Conservation (phyloP, 371 early-diverging fungal genomes). For the Choanephora cucurbitarum region DNA sequence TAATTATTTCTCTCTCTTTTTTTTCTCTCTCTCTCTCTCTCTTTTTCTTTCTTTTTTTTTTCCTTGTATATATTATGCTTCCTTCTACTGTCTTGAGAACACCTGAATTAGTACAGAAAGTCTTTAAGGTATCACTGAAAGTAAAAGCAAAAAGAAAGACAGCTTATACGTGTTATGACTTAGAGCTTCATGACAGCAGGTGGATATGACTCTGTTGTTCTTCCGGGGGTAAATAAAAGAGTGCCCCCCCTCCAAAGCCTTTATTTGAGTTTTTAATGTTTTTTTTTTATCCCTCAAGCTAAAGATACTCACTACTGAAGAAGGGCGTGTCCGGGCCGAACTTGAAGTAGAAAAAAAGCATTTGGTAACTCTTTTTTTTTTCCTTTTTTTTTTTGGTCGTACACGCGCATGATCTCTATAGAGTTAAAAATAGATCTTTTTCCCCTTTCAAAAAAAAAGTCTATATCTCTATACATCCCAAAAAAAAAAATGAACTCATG, state of each 20-base stretch:
- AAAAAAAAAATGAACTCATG: neutral
- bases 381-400: neutral
- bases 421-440: too few species aligned
- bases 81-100: slow-evolving; percentile 16
- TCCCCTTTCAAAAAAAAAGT: too few species aligned
- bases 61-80: slow-evolving; percentile 13
- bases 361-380: slow-evolving; percentile 35
- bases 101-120: slow-evolving; percentile 20
- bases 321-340: slow-evolving; percentile 49
- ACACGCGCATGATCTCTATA: neutral
- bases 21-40: slow-evolving; percentile 10
- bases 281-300: slow-evolving; percentile 40
- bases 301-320: slow-evolving; percentile 39
- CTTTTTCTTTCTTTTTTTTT: slow-evolving; percentile 11
- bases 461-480: too few species aligned
- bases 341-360: slow-evolving; percentile 57
- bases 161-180: neutral
- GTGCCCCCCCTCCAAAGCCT: too few species aligned
- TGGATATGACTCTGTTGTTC: slow-evolving; percentile 44
- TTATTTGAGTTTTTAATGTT: too few species aligned
- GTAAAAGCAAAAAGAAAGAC: neutral
- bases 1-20: too few species aligned
- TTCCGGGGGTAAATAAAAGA: slow-evolving; percentile 51
- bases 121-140: slow-evolving; percentile 17
- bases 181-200: slow-evolving; percentile 45